Evolutionary conservation across 1,139 yeast genomes (phyloP), one percentile per base, ranked within the genome.

Genomic region (Blastobotrys arbuscula): DNA sequence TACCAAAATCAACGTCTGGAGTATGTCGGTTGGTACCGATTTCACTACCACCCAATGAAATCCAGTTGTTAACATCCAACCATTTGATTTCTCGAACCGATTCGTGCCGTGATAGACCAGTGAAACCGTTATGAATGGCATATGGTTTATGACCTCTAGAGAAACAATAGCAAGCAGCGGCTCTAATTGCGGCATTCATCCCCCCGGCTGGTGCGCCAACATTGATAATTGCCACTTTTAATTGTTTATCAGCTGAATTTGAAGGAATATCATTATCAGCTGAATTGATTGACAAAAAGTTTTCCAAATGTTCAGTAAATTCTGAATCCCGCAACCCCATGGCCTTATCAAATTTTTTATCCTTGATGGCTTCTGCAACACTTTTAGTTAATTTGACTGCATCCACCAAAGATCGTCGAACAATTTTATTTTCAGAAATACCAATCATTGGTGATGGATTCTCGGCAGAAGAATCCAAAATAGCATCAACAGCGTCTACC

Each of bases 131-230:
- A 66, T 84, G 84, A 54, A 90, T 84, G 21, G 95, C 97, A 59
- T 77, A 84, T 34, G 94, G 84, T 48, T 76, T 79, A 72, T 92
- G 97, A 40, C 98, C 98, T 55, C 81, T 78, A 15, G 96, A 83
- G 72, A 89, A 75, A 71, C 96, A 87, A 72, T 89, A 89, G 20
- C 90, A 78, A 2, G 95, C 94, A 62, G 90, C 88, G 4, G 97
- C 92, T 56, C 95, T 79, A 1, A 92, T 84, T 16, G 96, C 95
- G 51, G 95, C 84, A 71, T 92, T 92, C 76, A 92, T 81, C 50
- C 96, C 97, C 55, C 96, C 95, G 15, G 97, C 94, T 36, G 98
- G 96, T 1, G 98, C 98, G 56, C 98, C 98, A 50, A 90, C 84
- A 61, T 89, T 89, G 55, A 92, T 76, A 50, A 92, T 79, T 52